Evolutionary conservation across 1,284 basidiomycete genomes (phyloP), one percentile per base, ranked within the genome.

Genomic region (Cryptococcus depauperatus): DNA sequence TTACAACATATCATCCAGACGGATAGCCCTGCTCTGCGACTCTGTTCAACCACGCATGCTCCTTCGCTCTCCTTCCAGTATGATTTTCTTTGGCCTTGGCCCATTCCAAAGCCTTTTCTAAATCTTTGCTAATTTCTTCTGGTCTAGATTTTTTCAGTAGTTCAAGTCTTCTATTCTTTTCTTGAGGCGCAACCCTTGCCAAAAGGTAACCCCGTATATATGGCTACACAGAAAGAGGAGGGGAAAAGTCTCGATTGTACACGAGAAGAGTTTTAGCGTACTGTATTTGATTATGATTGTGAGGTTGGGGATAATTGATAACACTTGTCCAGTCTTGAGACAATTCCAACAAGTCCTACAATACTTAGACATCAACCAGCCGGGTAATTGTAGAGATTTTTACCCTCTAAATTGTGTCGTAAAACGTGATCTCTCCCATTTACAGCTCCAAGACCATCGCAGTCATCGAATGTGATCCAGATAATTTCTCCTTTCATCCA

Each of bases 21-120:
- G 58, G 58, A 50, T 61, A 61, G 18, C 58, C 58, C 58, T 57
- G 58, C 18, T 43, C 44, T 40, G 48, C 43, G 33, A 61, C 56
- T 9, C 22, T 18, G 21, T 28, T 21, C 10, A 51, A 47, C 58
- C 58, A 61, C 26, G 41, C 35, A 26, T 23, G 25, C 9, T 46
- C 52, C 21, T 40, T n/a, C 11, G 23, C 37, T 3, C 41, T 30
- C 34, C 37, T 27, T 3, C 16, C 32, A 3, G n/a, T 18, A 27
- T 42, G 10, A 42, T 46, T 27, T 19, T n/a, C 22, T 19, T 29
- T n/a, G 21, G 11, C 34, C 4, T 32, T 35, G 14, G 32, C 39
- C 13, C 26, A 33, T 10, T 34, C 28, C 10, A 19, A 26, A 4
- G 58, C 58, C 4, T 56, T 47, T 18, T 45, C 39, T 16, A 59